These are phyloP conservation scores for Colletotrichum echinochloae DNA, from an alignment of 2,329 filamentous ascomycete genomes.

Conservation along the genomic window DNA sequence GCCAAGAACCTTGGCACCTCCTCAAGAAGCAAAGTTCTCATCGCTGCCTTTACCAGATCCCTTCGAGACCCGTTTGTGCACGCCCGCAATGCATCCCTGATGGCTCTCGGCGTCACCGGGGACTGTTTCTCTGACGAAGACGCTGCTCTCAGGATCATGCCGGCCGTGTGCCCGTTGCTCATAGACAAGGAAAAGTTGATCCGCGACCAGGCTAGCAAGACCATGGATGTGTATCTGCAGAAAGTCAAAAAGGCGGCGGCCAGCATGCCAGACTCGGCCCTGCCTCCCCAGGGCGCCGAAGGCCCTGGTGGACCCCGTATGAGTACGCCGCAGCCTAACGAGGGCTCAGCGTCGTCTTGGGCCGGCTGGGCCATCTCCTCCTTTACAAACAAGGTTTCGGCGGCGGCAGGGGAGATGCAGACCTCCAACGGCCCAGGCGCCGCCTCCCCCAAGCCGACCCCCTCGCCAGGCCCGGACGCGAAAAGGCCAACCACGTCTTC, in stretches of 20 bases:
- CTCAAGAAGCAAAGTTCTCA: conserved; percentile 88
- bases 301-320: conserved; percentile 74
- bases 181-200: conserved; percentile 97
- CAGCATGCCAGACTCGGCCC: conserved; percentile 81
- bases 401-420: conserved; percentile 89
- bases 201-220: conserved; percentile 91
- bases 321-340: conserved; percentile 76
- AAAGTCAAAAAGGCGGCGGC: conserved; percentile 83
- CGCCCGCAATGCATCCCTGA: conserved; percentile 87
- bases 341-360: conserved; percentile 77
- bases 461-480: conserved; percentile 55
- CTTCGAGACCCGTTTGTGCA: conserved; percentile 95
- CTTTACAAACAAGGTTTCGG: conserved; percentile 92
- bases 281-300: conserved; percentile 73
- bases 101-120: conserved; percentile 86
- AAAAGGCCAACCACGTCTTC: conserved; percentile 60
- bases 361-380: conserved; percentile 98
- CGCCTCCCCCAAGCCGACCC: conserved; percentile 55
- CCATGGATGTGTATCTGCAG: conserved; percentile 86
- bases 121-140: conserved; percentile 93
- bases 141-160: conserved; percentile 84
- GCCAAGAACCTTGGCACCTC: conserved; percentile 85
- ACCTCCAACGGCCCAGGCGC: conserved; percentile 60
- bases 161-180: conserved; percentile 83
- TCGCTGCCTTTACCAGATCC: conserved; percentile 90